phyloP scores from a whole-genome alignment of 306 rosid genomes.

The Quercus parvula region DNA sequence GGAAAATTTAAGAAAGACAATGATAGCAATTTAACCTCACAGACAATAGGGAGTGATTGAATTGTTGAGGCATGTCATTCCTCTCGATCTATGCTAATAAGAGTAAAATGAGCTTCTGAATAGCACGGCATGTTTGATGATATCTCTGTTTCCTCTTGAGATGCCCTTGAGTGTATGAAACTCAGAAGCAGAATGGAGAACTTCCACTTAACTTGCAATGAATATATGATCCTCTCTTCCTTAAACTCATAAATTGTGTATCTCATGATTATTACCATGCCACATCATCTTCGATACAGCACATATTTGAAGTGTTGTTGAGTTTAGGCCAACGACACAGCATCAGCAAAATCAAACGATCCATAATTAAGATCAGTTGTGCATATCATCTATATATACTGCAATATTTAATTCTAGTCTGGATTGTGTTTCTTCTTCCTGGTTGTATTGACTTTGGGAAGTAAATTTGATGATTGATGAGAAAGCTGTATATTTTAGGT shows the following conservation, averaged over 20 bases:
- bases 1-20: neutral
- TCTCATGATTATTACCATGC: neutral
- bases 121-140: neutral
- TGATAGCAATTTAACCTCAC: neutral
- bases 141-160: neutral
- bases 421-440: neutral
- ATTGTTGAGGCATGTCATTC: neutral
- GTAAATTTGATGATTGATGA: conserved; percentile 9
- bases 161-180: neutral
- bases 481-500: conserved; percentile 45
- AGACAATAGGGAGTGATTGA: neutral
- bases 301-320: neutral
- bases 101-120: neutral
- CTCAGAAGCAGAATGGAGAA: neutral
- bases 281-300: neutral
- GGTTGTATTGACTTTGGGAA: conserved; percentile 5
- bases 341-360: neutral
- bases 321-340: neutral
- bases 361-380: neutral
- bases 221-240: neutral
- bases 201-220: neutral
- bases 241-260: neutral
- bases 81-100: neutral
- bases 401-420: neutral
- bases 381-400: neutral